Evolutionary conservation across 805 yeast genomes (phyloP).

Genomic region (Saccharomycopsis javanensis): DNA sequence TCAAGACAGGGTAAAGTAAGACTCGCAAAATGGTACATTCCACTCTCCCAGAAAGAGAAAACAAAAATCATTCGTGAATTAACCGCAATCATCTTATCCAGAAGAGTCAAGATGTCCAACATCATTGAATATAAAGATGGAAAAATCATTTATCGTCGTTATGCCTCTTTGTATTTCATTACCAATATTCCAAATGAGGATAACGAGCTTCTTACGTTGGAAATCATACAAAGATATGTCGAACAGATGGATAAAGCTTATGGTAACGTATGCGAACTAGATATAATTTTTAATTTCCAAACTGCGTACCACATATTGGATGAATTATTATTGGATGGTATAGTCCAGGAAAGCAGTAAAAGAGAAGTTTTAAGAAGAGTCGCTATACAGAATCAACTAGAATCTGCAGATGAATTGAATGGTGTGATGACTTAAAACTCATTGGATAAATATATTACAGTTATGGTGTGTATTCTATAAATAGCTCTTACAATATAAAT

Average conservation of each 20-base stretch:
- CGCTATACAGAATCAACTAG: slow-evolving; percentile 79
- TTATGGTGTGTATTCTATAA: neutral
- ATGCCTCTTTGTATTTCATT: slow-evolving; percentile 86
- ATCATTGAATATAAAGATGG: slow-evolving; percentile 72
- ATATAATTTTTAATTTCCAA: slow-evolving; percentile 90
- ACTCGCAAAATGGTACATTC: slow-evolving; percentile 85
- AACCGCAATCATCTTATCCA: slow-evolving; percentile 70
- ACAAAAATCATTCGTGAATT: slow-evolving; percentile 75
- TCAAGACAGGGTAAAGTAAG: slow-evolving; percentile 95
- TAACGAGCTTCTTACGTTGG: slow-evolving; percentile 80
- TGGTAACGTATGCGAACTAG: slow-evolving; percentile 94
- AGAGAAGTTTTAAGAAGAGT: slow-evolving; percentile 70
- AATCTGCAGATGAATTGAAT: slow-evolving; percentile 57
- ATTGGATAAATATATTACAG: neutral
- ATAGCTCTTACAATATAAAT: neutral
- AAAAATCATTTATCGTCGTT: slow-evolving; percentile 82
- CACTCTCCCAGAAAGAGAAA: slow-evolving; percentile 79
- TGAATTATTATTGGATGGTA: slow-evolving; percentile 84
- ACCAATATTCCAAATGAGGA: slow-evolving; percentile 77
- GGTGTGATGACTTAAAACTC: slow-evolving; percentile 20
- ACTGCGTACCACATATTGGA: slow-evolving; percentile 89
- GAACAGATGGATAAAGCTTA: slow-evolving; percentile 94
- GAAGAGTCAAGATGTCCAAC: slow-evolving; percentile 93
- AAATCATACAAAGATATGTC: slow-evolving; percentile 83
- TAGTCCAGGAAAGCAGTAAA: slow-evolving; percentile 72